A percentile compares a stretch with the other conserved stretches of the same genome.
Conservation (phyloP, 495 filamentous ascomycete species). For the Oidiodendron maius region DNA sequence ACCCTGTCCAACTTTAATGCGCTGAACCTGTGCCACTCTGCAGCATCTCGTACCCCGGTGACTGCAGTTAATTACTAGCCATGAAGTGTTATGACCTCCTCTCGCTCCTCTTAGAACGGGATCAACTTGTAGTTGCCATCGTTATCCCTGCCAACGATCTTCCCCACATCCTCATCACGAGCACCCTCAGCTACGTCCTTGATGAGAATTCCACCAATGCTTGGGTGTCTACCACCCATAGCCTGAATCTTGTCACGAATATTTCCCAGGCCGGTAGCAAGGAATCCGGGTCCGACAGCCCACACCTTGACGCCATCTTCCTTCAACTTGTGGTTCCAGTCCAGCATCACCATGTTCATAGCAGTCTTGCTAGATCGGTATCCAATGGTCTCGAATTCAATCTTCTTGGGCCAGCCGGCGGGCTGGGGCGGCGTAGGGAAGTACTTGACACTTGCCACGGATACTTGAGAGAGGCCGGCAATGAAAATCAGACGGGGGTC, state of each 20-base stretch:
- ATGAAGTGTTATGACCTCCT: too few relatives aligned
- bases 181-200: constrained; percentile 39
- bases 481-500: constrained; percentile 45
- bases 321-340: constrained; percentile 46
- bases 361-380: constrained; percentile 55
- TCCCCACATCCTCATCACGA: constrained; percentile 42
- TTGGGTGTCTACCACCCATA: constrained; percentile 34
- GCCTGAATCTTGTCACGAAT: constrained; percentile 26
- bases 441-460: constrained; percentile 27
- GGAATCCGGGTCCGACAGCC: constrained; percentile 46
- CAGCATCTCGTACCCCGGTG: too few relatives aligned
- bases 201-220: constrained; percentile 36
- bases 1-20: too few relatives aligned
- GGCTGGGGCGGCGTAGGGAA: constrained; percentile 21
- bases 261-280: constrained; percentile 47
- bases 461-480: constrained; percentile 40
- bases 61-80: too few relatives aligned
- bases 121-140: too few relatives aligned
- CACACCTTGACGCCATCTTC: constrained; percentile 58
- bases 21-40: too few relatives aligned
- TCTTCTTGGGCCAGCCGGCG: constrained; percentile 43
- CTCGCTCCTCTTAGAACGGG: neutral
- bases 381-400: constrained; percentile 24
- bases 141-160: constrained; percentile 28
- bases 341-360: constrained; percentile 60